Evolutionary conservation across 2,329 filamentous ascomycete genomes (phyloP), one percentile per base, ranked within the genome.

Genomic region (Sarocladium oryzae): DNA sequence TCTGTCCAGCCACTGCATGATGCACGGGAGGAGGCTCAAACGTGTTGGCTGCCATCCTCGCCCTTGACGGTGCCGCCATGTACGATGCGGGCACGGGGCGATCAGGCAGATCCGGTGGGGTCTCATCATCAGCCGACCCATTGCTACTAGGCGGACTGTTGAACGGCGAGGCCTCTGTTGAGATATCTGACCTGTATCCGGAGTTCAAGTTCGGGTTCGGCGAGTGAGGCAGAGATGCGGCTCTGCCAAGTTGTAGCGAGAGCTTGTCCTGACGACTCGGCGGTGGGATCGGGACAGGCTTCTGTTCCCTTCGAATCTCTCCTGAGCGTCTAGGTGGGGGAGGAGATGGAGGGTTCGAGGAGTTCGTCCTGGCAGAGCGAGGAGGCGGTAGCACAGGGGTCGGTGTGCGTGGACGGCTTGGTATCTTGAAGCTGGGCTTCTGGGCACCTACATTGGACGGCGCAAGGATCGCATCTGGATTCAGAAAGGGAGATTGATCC

Each of bases 61-160:
- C 55, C 13, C 58, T 61, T 16, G 52, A 54, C 1, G 56, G 52
- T 3, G 52, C 54, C 20, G 62, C 59, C 26, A 53, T 60, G 5
- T 61, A 58, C 1, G 55, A 56, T 9, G 59, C 62, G 2, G 78
- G 79, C 26, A 77, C 77, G 41, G 76, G 77, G 11, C 77, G 69
- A 6, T 65, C 71, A 16, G 71, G 77, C 40, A 78, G 71, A 51
- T 67, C 69, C 1, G 78, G 77, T 7, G 74, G 74, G 6, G 70
- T 69, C n/a, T 71, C 69, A n/a, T 71, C 69, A n/a, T 77, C 72
- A 0, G 71, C 64, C 0, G 72, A 64, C 51, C 77, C 82, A 4
- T 81, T 79, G 62, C 86, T 92, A 58, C 82, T 84, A 0, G 91
- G 89, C 16, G 90, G 90, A 32, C 89, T 96, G 61, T 77, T 90